These are phyloP conservation scores for Rhodamnia argentea DNA, from an alignment of 345 rosid species.

Conservation along the genomic window DNA sequence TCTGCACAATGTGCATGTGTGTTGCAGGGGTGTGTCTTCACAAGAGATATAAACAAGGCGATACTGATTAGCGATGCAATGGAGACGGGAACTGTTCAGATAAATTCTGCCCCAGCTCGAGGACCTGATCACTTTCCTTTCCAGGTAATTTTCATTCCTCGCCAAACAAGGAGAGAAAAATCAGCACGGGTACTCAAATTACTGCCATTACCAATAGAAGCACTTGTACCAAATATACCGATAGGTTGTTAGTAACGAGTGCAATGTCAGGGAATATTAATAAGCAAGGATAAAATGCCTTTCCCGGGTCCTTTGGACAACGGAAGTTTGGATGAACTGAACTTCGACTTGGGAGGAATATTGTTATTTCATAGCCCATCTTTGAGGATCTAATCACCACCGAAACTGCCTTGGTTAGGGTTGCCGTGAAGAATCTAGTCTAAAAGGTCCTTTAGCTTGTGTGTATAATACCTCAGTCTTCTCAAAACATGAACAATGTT, in stretches of 20 bases:
- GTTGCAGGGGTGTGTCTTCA: slow-evolving; percentile 83
- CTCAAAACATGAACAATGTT: not conserved
- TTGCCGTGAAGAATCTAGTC: not conserved
- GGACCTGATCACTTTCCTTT: slow-evolving; percentile 99
- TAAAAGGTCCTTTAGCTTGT: not conserved
- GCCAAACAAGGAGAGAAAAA: not conserved
- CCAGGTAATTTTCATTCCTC: slow-evolving; percentile 40
- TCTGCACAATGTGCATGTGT: not conserved
- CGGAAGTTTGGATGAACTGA: not conserved
- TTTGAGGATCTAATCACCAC: not conserved
- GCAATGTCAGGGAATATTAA: not conserved
- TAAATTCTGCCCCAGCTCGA: slow-evolving; percentile 98
- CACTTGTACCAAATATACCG: not conserved
- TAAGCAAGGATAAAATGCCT: not conserved
- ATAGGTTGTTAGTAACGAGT: not conserved
- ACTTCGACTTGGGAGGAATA: not conserved
- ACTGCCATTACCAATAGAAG: not conserved
- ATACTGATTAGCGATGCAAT: slow-evolving; percentile 86
- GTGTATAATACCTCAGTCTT: not conserved
- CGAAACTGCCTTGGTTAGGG: not conserved
- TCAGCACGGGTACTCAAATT: not conserved
- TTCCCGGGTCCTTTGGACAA: not conserved
- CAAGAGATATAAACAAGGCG: slow-evolving; percentile 91
- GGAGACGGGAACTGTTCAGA: slow-evolving; percentile 98
- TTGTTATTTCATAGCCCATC: not conserved